Evolutionary conservation across 2,329 filamentous ascomycete genomes (phyloP), one percentile per base, ranked within the genome.

Genomic region (Neonectria hederae): DNA sequence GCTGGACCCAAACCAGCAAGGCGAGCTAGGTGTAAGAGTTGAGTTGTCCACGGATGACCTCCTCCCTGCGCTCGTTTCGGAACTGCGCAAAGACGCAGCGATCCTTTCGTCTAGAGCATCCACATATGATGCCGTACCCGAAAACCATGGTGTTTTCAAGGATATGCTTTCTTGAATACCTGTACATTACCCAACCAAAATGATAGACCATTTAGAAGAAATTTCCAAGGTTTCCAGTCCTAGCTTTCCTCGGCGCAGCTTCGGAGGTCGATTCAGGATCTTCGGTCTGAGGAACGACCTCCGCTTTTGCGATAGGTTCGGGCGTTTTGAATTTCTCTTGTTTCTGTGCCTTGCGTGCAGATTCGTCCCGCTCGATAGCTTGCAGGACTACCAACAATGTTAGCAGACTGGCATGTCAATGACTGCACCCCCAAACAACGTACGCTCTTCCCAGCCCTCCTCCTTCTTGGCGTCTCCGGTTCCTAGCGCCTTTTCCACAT

Each of bases 361-460:
- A 76, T 32, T 91, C 87, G 71, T 91, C 89, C 53, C 84, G 83
- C 75, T 92, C 89, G 61, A 93, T 87, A 56, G 91, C 87, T 70
- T 83, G 84, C 69, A 93, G 67, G 17, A 91, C 90, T 91, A 65
- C n/a, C 21, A 24, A 24, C 10, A n/a, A 64, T 13, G 40, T 74
- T 32, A 74, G 72, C 46, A 54, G 49, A 19, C 13, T 40, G 28
- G 1, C 38, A 26, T 40, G 32, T 10, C 19, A 13, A 48, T n/a
- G 19, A 10, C 32, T 13, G 11, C 6, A 13, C 5, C 32, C 8
- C n/a, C 10, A 19, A 17, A 10, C 10, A 32, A 78, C 85, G 75
- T 81, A 92, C 93, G 88, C 76, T 97, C 90, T 79, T 95, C 92
- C 97, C 96, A 99, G 73, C 94, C 92, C 67, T 85, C 83, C 80